phyloP scores from a whole-genome alignment of 2,329 filamentous ascomycete species.

The Dactylella cylindrospora region DNA sequence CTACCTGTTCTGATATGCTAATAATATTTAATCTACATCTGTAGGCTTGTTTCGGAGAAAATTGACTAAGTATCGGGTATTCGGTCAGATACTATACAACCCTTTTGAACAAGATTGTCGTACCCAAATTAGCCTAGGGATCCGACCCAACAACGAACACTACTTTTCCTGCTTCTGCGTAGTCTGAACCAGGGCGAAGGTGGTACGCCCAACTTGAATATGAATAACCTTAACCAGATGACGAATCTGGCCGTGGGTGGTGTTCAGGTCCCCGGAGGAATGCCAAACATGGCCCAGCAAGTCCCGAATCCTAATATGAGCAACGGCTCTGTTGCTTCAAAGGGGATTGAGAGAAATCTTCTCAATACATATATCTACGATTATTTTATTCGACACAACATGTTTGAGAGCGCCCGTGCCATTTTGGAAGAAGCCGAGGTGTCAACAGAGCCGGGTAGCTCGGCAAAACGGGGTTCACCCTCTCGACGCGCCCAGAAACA shows the following conservation, averaged over 20 bases:
- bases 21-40: too few species aligned
- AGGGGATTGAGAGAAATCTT: conserved; percentile 50
- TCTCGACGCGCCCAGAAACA: conserved; percentile 49
- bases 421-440: conserved; percentile 59
- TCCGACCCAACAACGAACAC: too few species aligned
- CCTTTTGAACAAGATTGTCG: too few species aligned
- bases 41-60: too few species aligned
- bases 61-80: too few species aligned
- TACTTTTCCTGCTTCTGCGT: too few species aligned
- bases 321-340: conserved; percentile 19
- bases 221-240: conserved; percentile 45
- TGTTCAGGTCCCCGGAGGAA: conserved; percentile 43
- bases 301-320: conserved; percentile 30
- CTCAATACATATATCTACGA: conserved; percentile 90
- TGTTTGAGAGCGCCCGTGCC: conserved; percentile 78
- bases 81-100: too few species aligned
- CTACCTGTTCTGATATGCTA: too few species aligned
- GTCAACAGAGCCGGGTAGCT: conserved; percentile 43
- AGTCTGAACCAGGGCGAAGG: conserved; percentile 46
- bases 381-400: conserved; percentile 81
- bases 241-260: conserved; percentile 46
- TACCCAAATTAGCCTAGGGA: too few species aligned
- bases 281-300: conserved; percentile 28
- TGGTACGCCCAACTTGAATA: conserved; percentile 45
- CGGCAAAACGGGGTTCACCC: conserved; percentile 46